Percentiles rank a stretch among this genome's conserved stretches.
Conservation (phyloP, 768 basidiomycete species). For the Hemileccinum rubropunctum region DNA sequence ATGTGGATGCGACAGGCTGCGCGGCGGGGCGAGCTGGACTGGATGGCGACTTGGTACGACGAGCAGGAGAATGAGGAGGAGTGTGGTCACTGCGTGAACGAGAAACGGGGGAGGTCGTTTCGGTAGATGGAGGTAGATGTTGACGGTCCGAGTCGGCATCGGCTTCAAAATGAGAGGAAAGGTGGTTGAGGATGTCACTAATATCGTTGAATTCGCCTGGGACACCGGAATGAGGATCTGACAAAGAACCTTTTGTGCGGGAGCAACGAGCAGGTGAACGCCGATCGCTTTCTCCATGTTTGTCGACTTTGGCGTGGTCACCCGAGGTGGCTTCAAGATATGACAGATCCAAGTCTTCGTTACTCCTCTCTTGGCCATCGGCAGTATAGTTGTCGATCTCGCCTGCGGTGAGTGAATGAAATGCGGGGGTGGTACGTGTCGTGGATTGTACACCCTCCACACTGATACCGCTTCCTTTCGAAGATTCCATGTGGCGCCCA, state of each 20-base stretch:
- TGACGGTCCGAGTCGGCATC: conserved; percentile 44
- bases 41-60: conserved; percentile 35
- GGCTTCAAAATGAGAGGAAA: conserved; percentile 66
- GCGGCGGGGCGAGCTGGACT: conserved; percentile 31
- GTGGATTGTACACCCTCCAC: conserved; percentile 45
- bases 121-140: conserved; percentile 37
- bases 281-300: conserved; percentile 42
- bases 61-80: conserved; percentile 19
- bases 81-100: conserved; percentile 24
- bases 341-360: conserved; percentile 55
- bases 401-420: conserved; percentile 71
- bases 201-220: conserved; percentile 67
- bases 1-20: conserved; percentile 54
- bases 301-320: conserved; percentile 28
- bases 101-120: conserved; percentile 30
- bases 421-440: conserved; percentile 73
- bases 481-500: conserved; percentile 44
- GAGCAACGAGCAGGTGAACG: conserved; percentile 25
- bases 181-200: conserved; percentile 72
- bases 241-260: conserved; percentile 32
- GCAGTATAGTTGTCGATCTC: conserved; percentile 23
- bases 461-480: conserved; percentile 46
- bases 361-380: conserved; percentile 33
- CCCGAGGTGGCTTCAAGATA: conserved; percentile 41
- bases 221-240: conserved; percentile 46